Conservation (phyloP, 345 rosid species). For the Citrus glauca region DNA sequence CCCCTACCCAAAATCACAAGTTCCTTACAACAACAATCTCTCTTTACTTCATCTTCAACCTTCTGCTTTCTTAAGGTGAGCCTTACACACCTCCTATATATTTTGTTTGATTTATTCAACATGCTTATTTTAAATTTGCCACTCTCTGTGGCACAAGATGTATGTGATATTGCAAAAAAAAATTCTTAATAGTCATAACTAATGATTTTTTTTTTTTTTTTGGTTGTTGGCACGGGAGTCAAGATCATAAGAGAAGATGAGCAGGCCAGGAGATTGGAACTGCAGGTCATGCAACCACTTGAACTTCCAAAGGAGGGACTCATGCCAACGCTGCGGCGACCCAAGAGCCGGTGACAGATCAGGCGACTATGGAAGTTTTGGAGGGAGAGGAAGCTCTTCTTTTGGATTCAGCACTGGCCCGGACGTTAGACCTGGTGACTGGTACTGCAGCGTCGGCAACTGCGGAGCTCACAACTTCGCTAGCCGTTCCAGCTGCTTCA, state of each 20-base stretch:
- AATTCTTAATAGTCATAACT: not conserved
- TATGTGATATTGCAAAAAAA: not conserved
- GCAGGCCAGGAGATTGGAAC: slow-evolving; percentile 94
- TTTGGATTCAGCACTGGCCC: slow-evolving; percentile 65
- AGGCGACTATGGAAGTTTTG: slow-evolving; percentile 33
- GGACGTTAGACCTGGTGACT: slow-evolving; percentile 72
- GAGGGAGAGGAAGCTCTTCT: slow-evolving; percentile 36
- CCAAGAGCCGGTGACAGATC: slow-evolving; percentile 30
- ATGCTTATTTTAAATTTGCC: not conserved
- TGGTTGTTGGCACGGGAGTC: not conserved
- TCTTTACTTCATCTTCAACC: not conserved
- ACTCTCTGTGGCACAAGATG: not conserved
- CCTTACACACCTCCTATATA: not conserved
- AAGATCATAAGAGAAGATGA: slow-evolving; percentile 42
- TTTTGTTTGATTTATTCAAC: not conserved
- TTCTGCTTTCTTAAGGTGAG: slow-evolving; percentile 5
- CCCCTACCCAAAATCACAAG: slow-evolving; percentile 21
- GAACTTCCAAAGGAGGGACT: slow-evolving; percentile 80
- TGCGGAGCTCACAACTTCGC: slow-evolving; percentile 82
- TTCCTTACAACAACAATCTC: not conserved
- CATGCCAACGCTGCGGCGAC: slow-evolving; percentile 77
- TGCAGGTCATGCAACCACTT: slow-evolving; percentile 80
- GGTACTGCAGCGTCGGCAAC: slow-evolving; percentile 61
- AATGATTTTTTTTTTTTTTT: not conserved
- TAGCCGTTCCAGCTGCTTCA: slow-evolving; percentile 63